Conservation (phyloP, 2,329 filamentous ascomycete species). For the Periconia macrospinosa region DNA sequence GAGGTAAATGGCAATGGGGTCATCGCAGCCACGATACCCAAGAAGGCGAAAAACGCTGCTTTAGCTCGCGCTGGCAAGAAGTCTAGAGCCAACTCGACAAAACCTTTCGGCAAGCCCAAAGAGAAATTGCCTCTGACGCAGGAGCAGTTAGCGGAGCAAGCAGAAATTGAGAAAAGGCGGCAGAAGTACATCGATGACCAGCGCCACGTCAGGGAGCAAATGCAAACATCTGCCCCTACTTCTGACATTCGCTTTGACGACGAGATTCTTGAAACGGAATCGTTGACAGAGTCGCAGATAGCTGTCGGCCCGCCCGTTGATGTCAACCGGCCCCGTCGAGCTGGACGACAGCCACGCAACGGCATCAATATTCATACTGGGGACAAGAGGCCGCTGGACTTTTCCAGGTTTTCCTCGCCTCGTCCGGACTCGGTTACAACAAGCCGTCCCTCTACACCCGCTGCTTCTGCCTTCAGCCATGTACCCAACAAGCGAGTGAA, state of each 20-base stretch:
- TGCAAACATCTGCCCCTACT: constrained; percentile 23
- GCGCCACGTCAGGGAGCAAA: constrained; percentile 22
- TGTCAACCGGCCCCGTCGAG: constrained; percentile 31
- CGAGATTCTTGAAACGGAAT: constrained; percentile 40
- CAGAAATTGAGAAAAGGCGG: constrained; percentile 25
- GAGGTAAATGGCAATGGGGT: constrained; percentile 22
- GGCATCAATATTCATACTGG: constrained; percentile 4
- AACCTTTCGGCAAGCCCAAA: constrained; percentile 31
- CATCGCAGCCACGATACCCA: constrained; percentile 18
- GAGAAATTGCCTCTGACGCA: constrained; percentile 31
- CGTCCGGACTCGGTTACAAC: constrained; percentile 31
- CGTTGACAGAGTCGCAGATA: constrained; percentile 38
- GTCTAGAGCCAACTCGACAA: constrained; percentile 30
- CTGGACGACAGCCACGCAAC: constrained; percentile 29
- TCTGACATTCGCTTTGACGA: constrained; percentile 42
- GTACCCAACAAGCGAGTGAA: constrained; percentile 35
- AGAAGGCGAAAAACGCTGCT: constrained; percentile 32
- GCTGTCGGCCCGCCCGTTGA: constrained; percentile 39
- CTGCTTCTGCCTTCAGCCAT: constrained; percentile 21
- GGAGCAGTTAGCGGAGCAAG: constrained; percentile 30
- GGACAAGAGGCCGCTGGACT: constrained; percentile 34
- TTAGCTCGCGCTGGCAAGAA: constrained; percentile 35
- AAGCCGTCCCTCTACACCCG: constrained; percentile 38
- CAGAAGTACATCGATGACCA: constrained; percentile 27
- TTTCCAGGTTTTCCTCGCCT: constrained; percentile 33